Evolutionary conservation across 2,329 filamentous ascomycete species (phyloP).

Genomic region (Intubia oerlemansii): DNA sequence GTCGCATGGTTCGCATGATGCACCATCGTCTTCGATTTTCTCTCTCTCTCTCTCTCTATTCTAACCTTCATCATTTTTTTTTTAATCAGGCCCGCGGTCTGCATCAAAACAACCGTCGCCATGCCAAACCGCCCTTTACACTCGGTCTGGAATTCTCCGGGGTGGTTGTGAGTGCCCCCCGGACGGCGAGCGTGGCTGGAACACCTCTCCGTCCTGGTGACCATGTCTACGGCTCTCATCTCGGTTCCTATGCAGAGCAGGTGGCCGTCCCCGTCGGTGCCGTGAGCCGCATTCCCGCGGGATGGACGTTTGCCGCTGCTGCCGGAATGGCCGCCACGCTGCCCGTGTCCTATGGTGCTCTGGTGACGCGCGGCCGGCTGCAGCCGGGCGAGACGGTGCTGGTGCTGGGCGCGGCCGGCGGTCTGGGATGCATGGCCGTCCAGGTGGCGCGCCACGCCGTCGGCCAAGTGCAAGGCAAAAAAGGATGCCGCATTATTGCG

Average conservation of each 20-base stretch:
- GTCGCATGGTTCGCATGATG: too few species aligned
- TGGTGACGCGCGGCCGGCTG: slow-evolving; percentile 19
- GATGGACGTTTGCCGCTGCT: slow-evolving; percentile 23
- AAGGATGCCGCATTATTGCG: slow-evolving; percentile 26
- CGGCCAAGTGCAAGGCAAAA: slow-evolving; percentile 21
- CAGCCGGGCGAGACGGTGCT: slow-evolving; percentile 25
- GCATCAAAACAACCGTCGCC: slow-evolving; percentile 37
- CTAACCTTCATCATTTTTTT: too few species aligned
- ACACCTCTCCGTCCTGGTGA: too few species aligned
- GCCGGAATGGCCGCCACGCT: slow-evolving; percentile 31
- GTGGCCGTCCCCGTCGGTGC: too few species aligned
- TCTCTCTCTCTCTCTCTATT: too few species aligned
- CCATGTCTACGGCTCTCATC: too few species aligned
- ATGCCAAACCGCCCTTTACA: slow-evolving; percentile 33
- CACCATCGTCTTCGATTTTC: too few species aligned
- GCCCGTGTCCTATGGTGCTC: slow-evolving; percentile 30
- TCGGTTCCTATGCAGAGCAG: slow-evolving; percentile 28
- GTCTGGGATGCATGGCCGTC: slow-evolving; percentile 31
- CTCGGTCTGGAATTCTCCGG: slow-evolving; percentile 40
- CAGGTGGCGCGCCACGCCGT: slow-evolving; percentile 23
- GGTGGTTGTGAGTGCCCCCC: slow-evolving; percentile 20
- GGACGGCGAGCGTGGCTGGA: slow-evolving; percentile 14
- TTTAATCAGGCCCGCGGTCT: slow-evolving; percentile 30
- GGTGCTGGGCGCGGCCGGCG: slow-evolving; percentile 33
- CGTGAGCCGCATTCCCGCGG: slow-evolving; percentile 23